Conservation (phyloP, 495 filamentous ascomycete genomes). For the Hyaloscypha hepaticicola region DNA sequence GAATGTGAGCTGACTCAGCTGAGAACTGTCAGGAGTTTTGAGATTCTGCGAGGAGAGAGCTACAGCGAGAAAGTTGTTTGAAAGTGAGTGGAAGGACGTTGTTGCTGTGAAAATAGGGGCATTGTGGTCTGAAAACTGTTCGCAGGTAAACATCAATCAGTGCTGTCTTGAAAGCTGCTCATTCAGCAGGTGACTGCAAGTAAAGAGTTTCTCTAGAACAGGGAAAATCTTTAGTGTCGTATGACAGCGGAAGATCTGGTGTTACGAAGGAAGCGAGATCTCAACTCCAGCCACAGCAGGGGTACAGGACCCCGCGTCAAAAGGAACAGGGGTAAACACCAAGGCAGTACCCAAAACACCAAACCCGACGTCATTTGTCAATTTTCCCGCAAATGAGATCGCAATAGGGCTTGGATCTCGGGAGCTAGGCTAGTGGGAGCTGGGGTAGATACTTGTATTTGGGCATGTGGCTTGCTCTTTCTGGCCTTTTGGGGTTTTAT, state of each 20-base stretch:
- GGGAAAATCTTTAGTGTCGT: no score
- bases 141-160: no score
- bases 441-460: conserved; percentile 5
- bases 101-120: no score
- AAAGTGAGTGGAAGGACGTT: no score
- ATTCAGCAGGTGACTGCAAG: no score
- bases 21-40: no score
- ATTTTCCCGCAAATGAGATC: not conserved
- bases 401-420: not conserved
- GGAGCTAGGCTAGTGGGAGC: not conserved
- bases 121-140: no score
- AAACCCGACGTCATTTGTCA: conserved; percentile 10
- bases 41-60: no score
- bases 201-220: no score
- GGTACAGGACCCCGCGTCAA: not conserved
- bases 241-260: not conserved
- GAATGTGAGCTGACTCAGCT: no score
- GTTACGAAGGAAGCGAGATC: not conserved
- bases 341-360: conserved; percentile 1
- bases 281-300: not conserved
- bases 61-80: no score
- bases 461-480: not conserved
- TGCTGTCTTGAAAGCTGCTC: no score
- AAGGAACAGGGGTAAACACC: conserved; percentile 4
- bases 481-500: not conserved